Evolutionary conservation across 140 eudicot genomes (phyloP), one percentile per base, ranked within the genome.

Genomic region (Flaveria floridana): DNA sequence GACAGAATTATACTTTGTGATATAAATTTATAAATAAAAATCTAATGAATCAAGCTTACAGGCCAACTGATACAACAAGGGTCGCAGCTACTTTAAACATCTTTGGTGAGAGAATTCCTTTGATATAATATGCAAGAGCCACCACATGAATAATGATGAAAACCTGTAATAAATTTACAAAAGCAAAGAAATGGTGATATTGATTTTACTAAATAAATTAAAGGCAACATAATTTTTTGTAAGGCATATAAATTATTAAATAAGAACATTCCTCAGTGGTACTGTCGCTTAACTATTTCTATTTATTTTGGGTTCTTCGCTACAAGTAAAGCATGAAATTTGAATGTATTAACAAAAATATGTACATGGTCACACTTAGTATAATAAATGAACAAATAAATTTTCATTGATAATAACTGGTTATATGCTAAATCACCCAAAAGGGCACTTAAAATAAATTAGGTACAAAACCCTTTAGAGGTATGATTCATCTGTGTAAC

Each of bases 71-170:
- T 76, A 89, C 85, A 7, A 93, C 98, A 59, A 89, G 93, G 52
- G 96, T 93, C 59, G 85, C 93, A 30, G 98, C 98, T 56, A 93
- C 96, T 90, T 85, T 93, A 74, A 93, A 93, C 98, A 93, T 93
- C 78, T 88, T 87, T 47, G 95, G 96, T 26, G 98, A 77, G 76
- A 93, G 98, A 63, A 89, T 86, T 74, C 98, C 98, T 82, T 90
- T 93, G 78, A 93, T 89, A 47, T 93, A 87, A 73, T 93, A 88
- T 53, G 89, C 93, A 76, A 93, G 89, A 59, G 93, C 98, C 75
- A 89, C 96, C 73, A 93, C 96, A 79, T 93, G 96, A 74, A 93
- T 77, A 72, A 93, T 86, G 65, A 93, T 87, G 80, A 93, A 93
- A 81, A 93, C 98, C 98, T 89, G 88, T 23, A 84, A 70, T 44